These are phyloP conservation scores for Cardamine chenopodiifolia DNA, from an alignment of 345 rosid species.

Conservation along the genomic window DNA sequence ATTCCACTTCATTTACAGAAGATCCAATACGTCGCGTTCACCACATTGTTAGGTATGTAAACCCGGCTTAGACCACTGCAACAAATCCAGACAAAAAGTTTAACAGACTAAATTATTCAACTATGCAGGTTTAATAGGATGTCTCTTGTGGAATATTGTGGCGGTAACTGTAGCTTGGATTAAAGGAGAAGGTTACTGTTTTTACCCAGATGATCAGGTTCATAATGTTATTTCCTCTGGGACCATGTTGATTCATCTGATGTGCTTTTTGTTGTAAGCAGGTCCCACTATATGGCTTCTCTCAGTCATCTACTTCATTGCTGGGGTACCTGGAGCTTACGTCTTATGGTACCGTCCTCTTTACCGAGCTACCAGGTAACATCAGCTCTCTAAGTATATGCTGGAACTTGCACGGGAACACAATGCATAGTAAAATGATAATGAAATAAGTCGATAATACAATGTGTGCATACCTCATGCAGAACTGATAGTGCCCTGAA, in stretches of 20 bases:
- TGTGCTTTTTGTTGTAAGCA: slow-evolving; percentile 36
- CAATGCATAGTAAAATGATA: too few species aligned
- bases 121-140: slow-evolving; percentile 69
- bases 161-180: slow-evolving; percentile 92
- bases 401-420: slow-evolving; percentile 10
- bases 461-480: slow-evolving; percentile 41
- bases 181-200: slow-evolving; percentile 76
- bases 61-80: slow-evolving; percentile 10
- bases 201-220: slow-evolving; percentile 8
- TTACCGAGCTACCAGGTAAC: slow-evolving; percentile 94
- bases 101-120: slow-evolving; percentile 1
- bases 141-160: slow-evolving; percentile 86
- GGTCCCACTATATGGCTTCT: slow-evolving; percentile 96
- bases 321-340: slow-evolving; percentile 92
- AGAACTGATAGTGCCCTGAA: slow-evolving; percentile 98
- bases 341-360: slow-evolving; percentile 94
- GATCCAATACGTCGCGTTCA: slow-evolving; percentile 86
- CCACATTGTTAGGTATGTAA: slow-evolving; percentile 78
- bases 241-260: slow-evolving; percentile 24
- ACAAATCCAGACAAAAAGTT: neutral
- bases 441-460: too few species aligned
- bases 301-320: slow-evolving; percentile 81
- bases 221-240: slow-evolving; percentile 12
- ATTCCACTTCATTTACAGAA: slow-evolving; percentile 91
- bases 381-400: slow-evolving; percentile 15